These are phyloP conservation scores for Phytophthora sansomeana DNA, from an alignment of 352 stramenopile genomes.

Conservation along the genomic window DNA sequence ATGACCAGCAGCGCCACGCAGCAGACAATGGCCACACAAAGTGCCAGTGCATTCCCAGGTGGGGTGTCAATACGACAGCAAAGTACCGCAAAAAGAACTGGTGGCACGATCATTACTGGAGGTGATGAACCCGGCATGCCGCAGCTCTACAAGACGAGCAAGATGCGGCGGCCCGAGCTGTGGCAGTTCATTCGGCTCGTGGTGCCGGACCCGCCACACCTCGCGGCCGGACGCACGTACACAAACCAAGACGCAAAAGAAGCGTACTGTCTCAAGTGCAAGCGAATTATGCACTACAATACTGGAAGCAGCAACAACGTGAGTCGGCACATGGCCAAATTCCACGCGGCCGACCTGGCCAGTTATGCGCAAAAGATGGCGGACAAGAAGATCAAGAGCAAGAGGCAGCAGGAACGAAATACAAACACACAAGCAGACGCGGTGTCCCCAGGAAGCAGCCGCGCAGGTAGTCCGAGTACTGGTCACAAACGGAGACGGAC, in stretches of 20 bases:
- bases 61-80: not conserved
- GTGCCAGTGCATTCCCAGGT: slow-evolving; percentile 2
- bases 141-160: slow-evolving; percentile 64
- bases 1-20: slow-evolving; percentile 17
- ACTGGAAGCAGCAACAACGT: slow-evolving; percentile 67
- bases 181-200: slow-evolving; percentile 67
- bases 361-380: slow-evolving; percentile 52
- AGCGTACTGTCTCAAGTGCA: slow-evolving; percentile 65
- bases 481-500: slow-evolving; percentile 38
- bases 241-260: slow-evolving; percentile 65
- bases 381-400: slow-evolving; percentile 41
- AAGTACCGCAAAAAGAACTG: not conserved
- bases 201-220: slow-evolving; percentile 51
- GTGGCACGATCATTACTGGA: slow-evolving; percentile 10
- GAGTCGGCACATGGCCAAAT: slow-evolving; percentile 65
- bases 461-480: not conserved
- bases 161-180: slow-evolving; percentile 63
- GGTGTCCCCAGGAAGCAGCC: not conserved
- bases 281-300: slow-evolving; percentile 66
- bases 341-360: slow-evolving; percentile 47
- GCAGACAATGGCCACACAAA: slow-evolving; percentile 11
- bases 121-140: slow-evolving; percentile 31
- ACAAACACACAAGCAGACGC: slow-evolving; percentile 6
- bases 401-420: slow-evolving; percentile 25
- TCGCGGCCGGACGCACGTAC: slow-evolving; percentile 51